Evolutionary conservation across 1,284 basidiomycete genomes (phyloP).

Genomic region (Ganoderma resinaceum): DNA sequence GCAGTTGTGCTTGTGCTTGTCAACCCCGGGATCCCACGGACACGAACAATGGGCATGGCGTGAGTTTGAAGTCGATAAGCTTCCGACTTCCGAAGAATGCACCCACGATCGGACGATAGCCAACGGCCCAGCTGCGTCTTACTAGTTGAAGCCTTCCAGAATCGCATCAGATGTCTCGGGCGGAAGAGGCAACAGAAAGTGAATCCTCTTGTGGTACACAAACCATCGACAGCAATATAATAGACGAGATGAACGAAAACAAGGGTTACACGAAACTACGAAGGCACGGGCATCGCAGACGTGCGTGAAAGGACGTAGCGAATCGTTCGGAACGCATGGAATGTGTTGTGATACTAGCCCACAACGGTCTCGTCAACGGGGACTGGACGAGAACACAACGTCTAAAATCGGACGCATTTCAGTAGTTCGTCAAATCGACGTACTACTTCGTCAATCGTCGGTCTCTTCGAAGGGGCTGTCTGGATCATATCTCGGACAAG

Average conservation of each 20-base stretch:
- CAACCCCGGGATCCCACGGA: no score
- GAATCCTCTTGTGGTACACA: background rate
- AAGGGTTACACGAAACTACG: background rate
- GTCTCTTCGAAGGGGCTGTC: slow-evolving; percentile 37
- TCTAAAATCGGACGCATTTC: no score
- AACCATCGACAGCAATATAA: background rate
- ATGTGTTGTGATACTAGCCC: background rate
- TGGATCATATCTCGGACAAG: slow-evolving; percentile 41
- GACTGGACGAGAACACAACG: no score
- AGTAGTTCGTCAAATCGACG: slow-evolving; percentile 8
- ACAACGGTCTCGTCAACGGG: background rate
- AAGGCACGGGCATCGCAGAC: background rate
- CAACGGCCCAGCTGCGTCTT: background rate
- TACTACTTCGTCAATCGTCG: slow-evolving; percentile 24
- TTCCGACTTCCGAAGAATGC: no score
- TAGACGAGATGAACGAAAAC: background rate
- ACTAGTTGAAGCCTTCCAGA: background rate
- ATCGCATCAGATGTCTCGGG: background rate
- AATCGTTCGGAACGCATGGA: background rate
- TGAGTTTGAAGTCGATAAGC: no score
- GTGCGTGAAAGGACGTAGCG: background rate
- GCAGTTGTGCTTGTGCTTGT: no score
- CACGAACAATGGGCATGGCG: no score
- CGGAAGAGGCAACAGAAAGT: background rate
- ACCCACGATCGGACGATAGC: background rate